Conservation (phyloP, 225 moss, liverwort and hornwort species). For the Antitrichia curtipendula region DNA sequence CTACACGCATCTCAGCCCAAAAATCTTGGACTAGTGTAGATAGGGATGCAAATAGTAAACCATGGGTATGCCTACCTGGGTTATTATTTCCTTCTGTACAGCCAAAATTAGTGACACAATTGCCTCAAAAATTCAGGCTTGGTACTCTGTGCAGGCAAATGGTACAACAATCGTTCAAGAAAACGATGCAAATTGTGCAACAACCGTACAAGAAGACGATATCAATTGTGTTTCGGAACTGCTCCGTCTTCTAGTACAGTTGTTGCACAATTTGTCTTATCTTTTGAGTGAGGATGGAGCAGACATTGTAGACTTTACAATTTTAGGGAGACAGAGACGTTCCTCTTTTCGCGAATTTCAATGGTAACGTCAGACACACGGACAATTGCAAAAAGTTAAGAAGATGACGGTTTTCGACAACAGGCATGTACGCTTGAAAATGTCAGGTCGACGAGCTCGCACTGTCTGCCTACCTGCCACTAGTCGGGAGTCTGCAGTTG, state of each 20-base stretch:
- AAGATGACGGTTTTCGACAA: not conserved
- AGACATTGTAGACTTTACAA: not conserved
- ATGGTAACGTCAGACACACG: not conserved
- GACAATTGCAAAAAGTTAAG: not conserved
- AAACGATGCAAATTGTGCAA: not conserved
- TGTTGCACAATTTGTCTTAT: no score
- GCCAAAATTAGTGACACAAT: not conserved
- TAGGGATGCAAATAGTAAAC: no score
- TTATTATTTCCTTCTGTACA: not conserved
- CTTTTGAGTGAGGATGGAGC: not conserved
- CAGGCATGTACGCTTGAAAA: not conserved
- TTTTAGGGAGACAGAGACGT: not conserved
- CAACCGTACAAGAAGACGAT: not conserved
- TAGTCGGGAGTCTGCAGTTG: not conserved
- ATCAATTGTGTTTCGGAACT: no score
- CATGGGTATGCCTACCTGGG: no score
- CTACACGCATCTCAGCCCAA: no score
- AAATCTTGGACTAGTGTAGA: no score
- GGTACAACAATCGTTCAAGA: no score
- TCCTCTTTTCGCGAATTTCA: not conserved
- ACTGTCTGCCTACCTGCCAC: not conserved
- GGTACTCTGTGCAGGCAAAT: not conserved
- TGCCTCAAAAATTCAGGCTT: not conserved
- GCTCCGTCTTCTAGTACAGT: no score
- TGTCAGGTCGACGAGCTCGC: not conserved